Evolutionary conservation across 192 early-diverging fungal species (phyloP).

Genomic region (Coemansia sp.): DNA sequence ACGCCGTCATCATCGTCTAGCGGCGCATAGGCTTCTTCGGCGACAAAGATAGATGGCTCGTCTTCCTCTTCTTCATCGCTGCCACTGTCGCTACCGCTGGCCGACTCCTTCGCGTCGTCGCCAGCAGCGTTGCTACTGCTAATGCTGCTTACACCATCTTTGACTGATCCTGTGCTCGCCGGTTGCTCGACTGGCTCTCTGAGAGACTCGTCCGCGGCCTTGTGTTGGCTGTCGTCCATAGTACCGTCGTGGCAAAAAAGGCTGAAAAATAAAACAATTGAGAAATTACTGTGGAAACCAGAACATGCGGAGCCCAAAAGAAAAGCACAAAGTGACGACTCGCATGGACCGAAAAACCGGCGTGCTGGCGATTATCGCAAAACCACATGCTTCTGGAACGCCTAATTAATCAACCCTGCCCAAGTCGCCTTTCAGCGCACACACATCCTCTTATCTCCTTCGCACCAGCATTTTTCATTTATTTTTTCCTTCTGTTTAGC

Average conservation of each 20-base stretch:
- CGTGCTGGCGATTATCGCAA: not conserved
- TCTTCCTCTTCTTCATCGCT: conserved; percentile 7
- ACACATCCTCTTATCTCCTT: not conserved
- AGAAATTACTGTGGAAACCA: too few species aligned
- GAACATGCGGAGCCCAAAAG: not conserved
- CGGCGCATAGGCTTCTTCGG: conserved; percentile 25
- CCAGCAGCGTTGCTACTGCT: not conserved
- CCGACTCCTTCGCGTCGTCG: not conserved
- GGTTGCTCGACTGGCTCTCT: not conserved
- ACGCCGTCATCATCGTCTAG: conserved; percentile 12
- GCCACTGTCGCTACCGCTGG: not conserved
- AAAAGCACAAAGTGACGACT: not conserved
- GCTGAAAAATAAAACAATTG: not conserved
- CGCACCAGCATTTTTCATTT: too few species aligned
- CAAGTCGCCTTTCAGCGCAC: too few species aligned
- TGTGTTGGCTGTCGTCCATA: conserved; percentile 1
- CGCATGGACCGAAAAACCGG: not conserved
- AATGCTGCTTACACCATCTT: not conserved
- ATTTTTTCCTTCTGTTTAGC: not conserved
- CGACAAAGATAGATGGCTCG: conserved; percentile 25
- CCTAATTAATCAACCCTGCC: not conserved
- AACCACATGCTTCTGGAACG: not conserved
- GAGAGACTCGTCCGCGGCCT: too few species aligned
- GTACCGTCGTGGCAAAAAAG: not conserved
- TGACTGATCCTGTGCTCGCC: not conserved